These are phyloP conservation scores for Tricholoma saponaceum DNA, from an alignment of 768 basidiomycete genomes.

Conservation along the genomic window DNA sequence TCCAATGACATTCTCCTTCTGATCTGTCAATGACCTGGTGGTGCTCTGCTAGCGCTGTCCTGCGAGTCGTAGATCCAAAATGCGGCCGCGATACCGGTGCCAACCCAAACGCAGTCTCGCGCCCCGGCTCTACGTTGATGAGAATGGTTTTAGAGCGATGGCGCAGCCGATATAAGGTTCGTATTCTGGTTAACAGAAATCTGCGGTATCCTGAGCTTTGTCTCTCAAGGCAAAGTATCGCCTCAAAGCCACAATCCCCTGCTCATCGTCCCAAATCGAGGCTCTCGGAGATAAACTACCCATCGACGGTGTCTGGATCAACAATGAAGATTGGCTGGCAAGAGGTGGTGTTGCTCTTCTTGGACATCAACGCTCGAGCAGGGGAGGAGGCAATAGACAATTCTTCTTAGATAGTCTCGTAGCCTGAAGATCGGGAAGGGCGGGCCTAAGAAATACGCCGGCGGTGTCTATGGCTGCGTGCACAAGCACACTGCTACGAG, in stretches of 20 bases:
- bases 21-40: slow-evolving; percentile 46
- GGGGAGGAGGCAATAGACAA: slow-evolving; percentile 30
- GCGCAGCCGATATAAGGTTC: slow-evolving; percentile 33
- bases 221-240: slow-evolving; percentile 66
- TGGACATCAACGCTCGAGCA: slow-evolving; percentile 15
- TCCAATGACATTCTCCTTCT: slow-evolving; percentile 48
- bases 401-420: slow-evolving; percentile 81
- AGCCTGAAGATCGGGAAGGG: slow-evolving; percentile 62
- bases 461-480: slow-evolving; percentile 66
- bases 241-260: slow-evolving; percentile 58
- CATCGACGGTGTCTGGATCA: slow-evolving; percentile 50
- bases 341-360: slow-evolving; percentile 33
- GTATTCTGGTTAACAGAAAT: slow-evolving; percentile 40
- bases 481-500: slow-evolving; percentile 45
- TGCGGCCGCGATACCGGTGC: slow-evolving; percentile 42
- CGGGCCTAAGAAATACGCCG: slow-evolving; percentile 64
- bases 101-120: slow-evolving; percentile 29
- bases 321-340: slow-evolving; percentile 49
- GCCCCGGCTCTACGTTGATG: slow-evolving; percentile 38
- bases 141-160: slow-evolving; percentile 40
- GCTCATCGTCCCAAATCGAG: slow-evolving; percentile 63
- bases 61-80: slow-evolving; percentile 50
- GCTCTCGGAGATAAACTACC: slow-evolving; percentile 34
- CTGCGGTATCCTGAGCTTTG: slow-evolving; percentile 56
- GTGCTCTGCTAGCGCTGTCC: slow-evolving; percentile 51